A percentile compares a stretch with the other conserved stretches of the same genome.
phyloP scores from a whole-genome alignment of 1,284 basidiomycete genomes.

The Peniophora sp. region DNA sequence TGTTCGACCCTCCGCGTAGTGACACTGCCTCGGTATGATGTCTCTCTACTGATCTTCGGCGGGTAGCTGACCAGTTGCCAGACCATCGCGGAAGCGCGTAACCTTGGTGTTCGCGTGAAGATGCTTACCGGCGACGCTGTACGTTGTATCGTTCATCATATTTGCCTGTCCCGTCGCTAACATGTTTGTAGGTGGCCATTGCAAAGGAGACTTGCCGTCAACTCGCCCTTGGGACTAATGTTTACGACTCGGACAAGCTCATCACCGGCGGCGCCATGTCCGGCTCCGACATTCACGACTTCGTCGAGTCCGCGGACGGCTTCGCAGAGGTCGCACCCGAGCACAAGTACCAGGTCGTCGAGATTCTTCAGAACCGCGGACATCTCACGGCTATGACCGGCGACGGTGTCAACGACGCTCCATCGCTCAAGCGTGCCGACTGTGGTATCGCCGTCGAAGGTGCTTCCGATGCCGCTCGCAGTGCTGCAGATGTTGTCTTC shows the following conservation, averaged over 20 bases:
- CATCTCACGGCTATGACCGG: constrained; percentile 48
- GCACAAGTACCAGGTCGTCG: constrained; percentile 35
- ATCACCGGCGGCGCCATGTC: constrained; percentile 41
- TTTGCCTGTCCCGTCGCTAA: too few relatives aligned
- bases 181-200: too few relatives aligned
- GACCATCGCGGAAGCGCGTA: constrained; percentile 42
- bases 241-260: constrained; percentile 46
- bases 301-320: constrained; percentile 47
- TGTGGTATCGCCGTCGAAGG: constrained; percentile 42
- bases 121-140: constrained; percentile 54
- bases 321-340: constrained; percentile 52
- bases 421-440: constrained; percentile 34
- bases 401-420: constrained; percentile 29
- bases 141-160: too few relatives aligned
- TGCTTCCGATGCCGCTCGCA: constrained; percentile 38
- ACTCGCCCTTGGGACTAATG: constrained; percentile 31
- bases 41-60: background rate
- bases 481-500: constrained; percentile 45
- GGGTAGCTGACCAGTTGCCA: constrained; percentile 7
- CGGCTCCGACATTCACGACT: constrained; percentile 35
- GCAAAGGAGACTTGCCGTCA: constrained; percentile 45
- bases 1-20: constrained; percentile 40
- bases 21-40: constrained; percentile 31
- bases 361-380: constrained; percentile 42
- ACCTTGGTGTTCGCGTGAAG: constrained; percentile 45